phyloP scores from a whole-genome alignment of 768 basidiomycete genomes.

The Boletus subcaerulescens region DNA sequence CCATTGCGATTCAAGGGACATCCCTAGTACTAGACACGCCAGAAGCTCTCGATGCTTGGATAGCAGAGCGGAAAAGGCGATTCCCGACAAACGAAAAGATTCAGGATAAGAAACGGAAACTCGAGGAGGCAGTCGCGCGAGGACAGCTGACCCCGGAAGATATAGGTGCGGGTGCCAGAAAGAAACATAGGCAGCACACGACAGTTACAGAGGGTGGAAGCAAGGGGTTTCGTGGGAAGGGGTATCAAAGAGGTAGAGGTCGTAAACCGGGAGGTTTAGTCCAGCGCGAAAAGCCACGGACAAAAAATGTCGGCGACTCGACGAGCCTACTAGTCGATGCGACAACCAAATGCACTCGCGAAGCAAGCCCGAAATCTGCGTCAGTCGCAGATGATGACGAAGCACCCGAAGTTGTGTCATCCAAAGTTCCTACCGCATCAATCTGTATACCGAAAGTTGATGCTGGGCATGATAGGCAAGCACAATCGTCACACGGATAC shows the following conservation, averaged over 20 bases:
- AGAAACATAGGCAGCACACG: slow-evolving; percentile 38
- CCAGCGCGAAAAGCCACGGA: neutral
- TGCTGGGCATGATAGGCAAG: neutral
- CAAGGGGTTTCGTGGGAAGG: slow-evolving; percentile 5
- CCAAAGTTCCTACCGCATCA: slow-evolving; percentile 37
- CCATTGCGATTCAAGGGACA: slow-evolving; percentile 76
- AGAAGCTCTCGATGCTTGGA: slow-evolving; percentile 81
- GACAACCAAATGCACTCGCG: neutral
- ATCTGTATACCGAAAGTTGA: slow-evolving; percentile 7
- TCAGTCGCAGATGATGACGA: slow-evolving; percentile 38
- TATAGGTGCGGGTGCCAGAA: slow-evolving; percentile 38
- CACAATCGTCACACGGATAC: slow-evolving; percentile 2
- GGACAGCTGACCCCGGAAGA: slow-evolving; percentile 65
- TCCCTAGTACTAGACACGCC: slow-evolving; percentile 73
- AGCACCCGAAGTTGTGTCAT: slow-evolving; percentile 58
- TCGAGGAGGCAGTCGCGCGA: slow-evolving; percentile 74
- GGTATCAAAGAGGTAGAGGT: slow-evolving; percentile 30
- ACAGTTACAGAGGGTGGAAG: neutral
- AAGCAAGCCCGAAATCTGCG: slow-evolving; percentile 15
- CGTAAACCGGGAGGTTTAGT: slow-evolving; percentile 19
- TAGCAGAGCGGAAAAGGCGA: slow-evolving; percentile 81
- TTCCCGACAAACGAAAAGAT: slow-evolving; percentile 74
- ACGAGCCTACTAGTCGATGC: neutral
- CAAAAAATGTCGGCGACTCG: neutral
- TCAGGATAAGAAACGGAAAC: slow-evolving; percentile 77